Conservation (phyloP, 1,284 basidiomycete species). For the Sphagnurus paluster region DNA sequence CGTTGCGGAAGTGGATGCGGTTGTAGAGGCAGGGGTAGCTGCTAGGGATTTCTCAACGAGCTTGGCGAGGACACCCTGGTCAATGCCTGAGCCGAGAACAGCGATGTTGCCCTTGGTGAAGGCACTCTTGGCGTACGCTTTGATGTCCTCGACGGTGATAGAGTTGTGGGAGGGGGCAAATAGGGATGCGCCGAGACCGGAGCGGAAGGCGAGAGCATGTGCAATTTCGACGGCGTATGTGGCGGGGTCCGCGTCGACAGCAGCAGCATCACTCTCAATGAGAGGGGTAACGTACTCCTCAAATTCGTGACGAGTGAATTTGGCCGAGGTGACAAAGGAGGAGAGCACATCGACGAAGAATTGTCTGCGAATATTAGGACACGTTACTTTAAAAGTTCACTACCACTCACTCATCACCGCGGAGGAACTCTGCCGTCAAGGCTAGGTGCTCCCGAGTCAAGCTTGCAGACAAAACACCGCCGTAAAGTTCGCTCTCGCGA, state of each 20-base stretch:
- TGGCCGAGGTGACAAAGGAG: slow-evolving; percentile 79
- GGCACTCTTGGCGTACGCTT: slow-evolving; percentile 68
- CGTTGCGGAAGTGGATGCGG: slow-evolving; percentile 43
- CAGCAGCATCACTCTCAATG: slow-evolving; percentile 68
- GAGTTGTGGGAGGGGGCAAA: slow-evolving; percentile 74
- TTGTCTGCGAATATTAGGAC: slow-evolving; percentile 44
- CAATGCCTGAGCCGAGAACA: slow-evolving; percentile 85
- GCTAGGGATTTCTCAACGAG: slow-evolving; percentile 75
- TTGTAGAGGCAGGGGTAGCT: slow-evolving; percentile 41
- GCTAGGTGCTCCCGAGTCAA: slow-evolving; percentile 91
- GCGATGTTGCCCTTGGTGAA: slow-evolving; percentile 82
- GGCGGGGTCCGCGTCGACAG: slow-evolving; percentile 62
- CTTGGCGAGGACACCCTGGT: slow-evolving; percentile 64
- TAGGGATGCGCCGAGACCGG: slow-evolving; percentile 85
- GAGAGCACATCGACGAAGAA: slow-evolving; percentile 89
- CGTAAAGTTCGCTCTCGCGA: slow-evolving; percentile 92
- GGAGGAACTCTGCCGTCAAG: slow-evolving; percentile 92
- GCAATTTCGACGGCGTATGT: slow-evolving; percentile 79
- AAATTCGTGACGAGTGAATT: slow-evolving; percentile 86
- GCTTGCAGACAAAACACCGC: slow-evolving; percentile 87
- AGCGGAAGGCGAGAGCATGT: slow-evolving; percentile 88
- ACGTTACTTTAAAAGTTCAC: not conserved
- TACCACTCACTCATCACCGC: slow-evolving; percentile 89
- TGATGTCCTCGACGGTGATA: slow-evolving; percentile 69
- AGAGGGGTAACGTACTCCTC: slow-evolving; percentile 82